Base-by-base conservation (phyloP, 2,329 filamentous ascomycete species). In the Grosmannia clavigera region DNA sequence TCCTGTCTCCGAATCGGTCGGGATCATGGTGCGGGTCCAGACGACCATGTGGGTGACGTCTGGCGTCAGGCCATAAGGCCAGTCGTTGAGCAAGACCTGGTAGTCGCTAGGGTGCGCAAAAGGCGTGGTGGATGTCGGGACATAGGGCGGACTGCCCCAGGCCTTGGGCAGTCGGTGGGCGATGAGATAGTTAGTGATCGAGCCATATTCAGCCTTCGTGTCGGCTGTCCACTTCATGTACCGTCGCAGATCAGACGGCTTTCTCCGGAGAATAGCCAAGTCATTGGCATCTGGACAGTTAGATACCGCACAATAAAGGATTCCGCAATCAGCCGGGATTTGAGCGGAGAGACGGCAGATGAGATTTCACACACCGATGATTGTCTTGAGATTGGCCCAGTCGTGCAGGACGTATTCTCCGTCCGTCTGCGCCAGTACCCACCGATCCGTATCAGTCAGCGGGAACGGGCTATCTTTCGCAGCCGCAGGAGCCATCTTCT, bases 1-100 rank as follows among this genome's bases (percentile, higher is more conserved):
- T 11, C 88, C 90, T 0, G 81, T 88, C 22, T 74, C 75, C 0
- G 82, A 71, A 65, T 95, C 86, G 3, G 87, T 87, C 29, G 86
- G 80, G 62, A 96, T 85, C 16, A 78, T 75, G 50, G 92, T 94
- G 69, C 95, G 92, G 58, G 87, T 88, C 92, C 92, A 97, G 51
- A 95, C 86, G 35, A 96, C 90, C 25, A 96, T 81, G 70, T 97
- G 92, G n/a, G 85, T 77, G 66, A 86, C 82, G 59, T 78, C 79
- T 0, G 77, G 69, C 0, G 76, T 77, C 56, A 96, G 74, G 3
- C 89, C 91, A 67, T 96, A 96, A 0, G 92, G 92, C 92, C 91
- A 97, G 77, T 96, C 92, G 68, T 97, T 96, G 69, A 84, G 78
- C 53, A 96, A 75, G 58, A 95, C 86, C 63, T 83, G 84, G 70